Conservation (phyloP, 2,329 filamentous ascomycete genomes). For the Biscogniauxia marginata region DNA sequence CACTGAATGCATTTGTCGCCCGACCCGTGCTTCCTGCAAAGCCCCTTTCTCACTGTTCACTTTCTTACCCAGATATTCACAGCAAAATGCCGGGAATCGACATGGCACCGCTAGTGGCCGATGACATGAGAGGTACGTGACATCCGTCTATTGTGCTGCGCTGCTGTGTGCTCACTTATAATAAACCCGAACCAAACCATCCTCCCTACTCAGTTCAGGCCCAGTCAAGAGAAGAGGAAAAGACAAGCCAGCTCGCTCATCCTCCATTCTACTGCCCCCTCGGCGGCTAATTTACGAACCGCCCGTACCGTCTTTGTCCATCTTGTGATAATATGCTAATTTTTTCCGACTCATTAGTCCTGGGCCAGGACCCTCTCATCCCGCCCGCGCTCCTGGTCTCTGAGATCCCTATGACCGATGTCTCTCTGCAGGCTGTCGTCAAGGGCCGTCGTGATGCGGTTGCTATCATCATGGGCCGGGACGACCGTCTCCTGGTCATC, state of each 20-base stretch:
- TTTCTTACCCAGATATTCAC: neutral
- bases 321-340: constrained; percentile 28
- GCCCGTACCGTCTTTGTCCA: neutral
- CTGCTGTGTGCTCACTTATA: constrained; percentile 3
- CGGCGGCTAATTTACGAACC: neutral
- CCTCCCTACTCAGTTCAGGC: neutral
- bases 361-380: constrained; percentile 92
- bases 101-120: constrained; percentile 33
- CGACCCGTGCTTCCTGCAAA: neutral
- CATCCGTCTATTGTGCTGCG: neutral
- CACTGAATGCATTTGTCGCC: neutral
- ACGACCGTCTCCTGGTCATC: constrained; percentile 88
- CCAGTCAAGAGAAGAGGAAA: neutral
- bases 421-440: constrained; percentile 66
- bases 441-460: constrained; percentile 68
- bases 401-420: constrained; percentile 72
- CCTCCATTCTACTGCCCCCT: neutral
- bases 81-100: constrained; percentile 35
- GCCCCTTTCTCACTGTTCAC: neutral
- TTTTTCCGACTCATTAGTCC: constrained; percentile 55
- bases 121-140: constrained; percentile 39
- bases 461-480: constrained; percentile 73
- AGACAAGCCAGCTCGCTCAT: neutral
- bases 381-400: constrained; percentile 81
- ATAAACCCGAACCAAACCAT: constrained; percentile 2